Evolutionary conservation across 2,329 filamentous ascomycete species (phyloP), one percentile per base, ranked within the genome.

Genomic region (Pyrenophora teres): DNA sequence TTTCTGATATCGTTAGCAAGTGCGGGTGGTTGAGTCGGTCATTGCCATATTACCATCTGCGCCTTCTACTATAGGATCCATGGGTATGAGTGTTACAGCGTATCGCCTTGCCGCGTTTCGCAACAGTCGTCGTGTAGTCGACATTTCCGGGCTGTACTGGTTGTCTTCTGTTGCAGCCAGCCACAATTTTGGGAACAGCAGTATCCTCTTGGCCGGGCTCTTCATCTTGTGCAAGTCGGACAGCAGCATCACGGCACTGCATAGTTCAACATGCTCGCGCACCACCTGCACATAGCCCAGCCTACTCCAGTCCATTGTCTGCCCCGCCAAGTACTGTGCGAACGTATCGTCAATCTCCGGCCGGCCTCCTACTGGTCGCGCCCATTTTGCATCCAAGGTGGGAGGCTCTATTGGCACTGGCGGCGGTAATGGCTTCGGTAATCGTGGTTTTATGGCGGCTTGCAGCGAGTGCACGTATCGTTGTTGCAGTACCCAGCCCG

Each of bases 401-500:
- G 70, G 71, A 18, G 69, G 68, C 16, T 57, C 58, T 39, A 71
- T 65, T 68, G 76, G 58, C 43, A 62, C 65, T 7, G 64, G 52
- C 13, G 62, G 57, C 40, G 68, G 66, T 5, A 77, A 65, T 15
- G 76, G 73, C 47, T 73, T 71, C 0, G 78, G 78, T 45, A 67
- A 78, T 72, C 57, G 80, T 43, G 80, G 81, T 60, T 81, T 82
- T 64, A 96, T 87, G 15, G 89, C 89, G 49, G 81, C 78, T 64
- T 93, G 89, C 27, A 97, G 81, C 63, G 87, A 87, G 56, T 83
- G 83, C 4, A 96, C 84, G 0, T 91, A 94, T 64, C 90, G 85
- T 74, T 97, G 92, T 68, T 97, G 92, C 46, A 96, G 82, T 3
- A 87, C 83, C 72, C 95, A 96, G 65, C 92, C 92, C 44, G 89